phyloP scores from a whole-genome alignment of 1,139 yeast genomes.

The Yamadazyma spencermartinsiae region DNA sequence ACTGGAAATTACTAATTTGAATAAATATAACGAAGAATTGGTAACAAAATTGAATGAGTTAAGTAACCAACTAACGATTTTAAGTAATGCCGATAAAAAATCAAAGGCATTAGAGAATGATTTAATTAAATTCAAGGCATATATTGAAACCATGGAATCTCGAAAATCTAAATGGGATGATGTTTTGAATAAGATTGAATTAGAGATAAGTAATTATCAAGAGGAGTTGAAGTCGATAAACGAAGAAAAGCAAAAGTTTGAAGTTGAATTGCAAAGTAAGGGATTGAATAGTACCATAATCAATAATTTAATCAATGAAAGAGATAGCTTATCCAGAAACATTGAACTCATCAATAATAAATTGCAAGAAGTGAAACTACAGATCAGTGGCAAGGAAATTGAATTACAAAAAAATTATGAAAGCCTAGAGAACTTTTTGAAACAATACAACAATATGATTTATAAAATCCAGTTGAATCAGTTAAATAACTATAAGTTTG shows the following conservation, averaged over 20 bases:
- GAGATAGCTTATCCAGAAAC: constrained; percentile 57
- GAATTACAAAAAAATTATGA: constrained; percentile 51
- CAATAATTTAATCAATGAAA: constrained; percentile 60
- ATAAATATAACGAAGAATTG: constrained; percentile 45
- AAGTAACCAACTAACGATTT: constrained; percentile 27
- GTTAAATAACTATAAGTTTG: constrained; percentile 22
- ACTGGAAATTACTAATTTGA: constrained; percentile 39
- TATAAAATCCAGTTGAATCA: constrained; percentile 41
- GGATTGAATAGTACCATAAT: constrained; percentile 65
- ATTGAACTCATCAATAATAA: constrained; percentile 51
- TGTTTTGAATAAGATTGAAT: constrained; percentile 53
- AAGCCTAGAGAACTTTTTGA: constrained; percentile 50
- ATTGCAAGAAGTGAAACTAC: constrained; percentile 34
- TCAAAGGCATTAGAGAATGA: constrained; percentile 71
- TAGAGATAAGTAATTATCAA: constrained; percentile 53
- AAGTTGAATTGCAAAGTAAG: constrained; percentile 48
- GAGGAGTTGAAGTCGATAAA: constrained; percentile 43
- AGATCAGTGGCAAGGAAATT: constrained; percentile 46
- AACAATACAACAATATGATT: constrained; percentile 56
- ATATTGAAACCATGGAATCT: constrained; percentile 64
- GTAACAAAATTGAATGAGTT: constrained; percentile 26
- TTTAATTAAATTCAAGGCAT: constrained; percentile 65
- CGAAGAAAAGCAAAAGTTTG: constrained; percentile 46
- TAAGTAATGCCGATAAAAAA: constrained; percentile 53
- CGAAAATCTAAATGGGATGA: constrained; percentile 66